Evolutionary conservation across 768 basidiomycete species (phyloP).

Genomic region (Leucosporidium yakuticum): DNA sequence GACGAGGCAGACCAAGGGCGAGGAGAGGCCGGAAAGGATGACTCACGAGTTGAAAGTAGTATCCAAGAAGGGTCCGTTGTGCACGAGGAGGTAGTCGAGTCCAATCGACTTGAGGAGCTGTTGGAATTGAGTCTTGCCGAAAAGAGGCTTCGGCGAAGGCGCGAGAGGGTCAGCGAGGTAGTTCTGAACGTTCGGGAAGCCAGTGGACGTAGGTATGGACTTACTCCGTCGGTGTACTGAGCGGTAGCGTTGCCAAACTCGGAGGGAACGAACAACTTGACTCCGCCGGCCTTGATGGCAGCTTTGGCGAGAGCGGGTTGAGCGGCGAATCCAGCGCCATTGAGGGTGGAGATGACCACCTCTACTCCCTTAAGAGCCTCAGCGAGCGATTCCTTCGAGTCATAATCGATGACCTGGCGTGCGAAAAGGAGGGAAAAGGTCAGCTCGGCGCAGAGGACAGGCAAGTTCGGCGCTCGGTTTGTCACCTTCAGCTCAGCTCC

Average conservation of each 20-base stretch:
- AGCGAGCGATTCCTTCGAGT: not conserved
- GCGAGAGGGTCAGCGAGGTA: too few relatives aligned
- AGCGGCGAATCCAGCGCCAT: not conserved
- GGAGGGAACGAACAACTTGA: constrained; percentile 42
- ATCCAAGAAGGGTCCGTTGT: constrained; percentile 7
- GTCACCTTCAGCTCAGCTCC: not conserved
- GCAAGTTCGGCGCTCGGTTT: too few relatives aligned
- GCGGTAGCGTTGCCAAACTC: constrained; percentile 39
- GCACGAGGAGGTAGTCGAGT: not conserved
- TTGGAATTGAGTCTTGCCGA: constrained; percentile 9
- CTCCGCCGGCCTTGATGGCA: constrained; percentile 37
- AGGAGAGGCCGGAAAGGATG: not conserved
- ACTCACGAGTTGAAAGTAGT: not conserved
- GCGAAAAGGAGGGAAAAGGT: too few relatives aligned
- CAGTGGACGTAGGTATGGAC: too few relatives aligned
- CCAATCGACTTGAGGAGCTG: constrained; percentile 3
- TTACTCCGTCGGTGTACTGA: too few relatives aligned
- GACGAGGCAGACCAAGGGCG: not conserved
- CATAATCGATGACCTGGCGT: constrained; percentile 17
- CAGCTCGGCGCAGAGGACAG: too few relatives aligned
- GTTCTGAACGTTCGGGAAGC: too few relatives aligned
- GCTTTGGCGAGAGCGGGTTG: constrained; percentile 35
- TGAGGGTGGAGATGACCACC: constrained; percentile 17
- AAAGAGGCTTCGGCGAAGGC: not conserved
- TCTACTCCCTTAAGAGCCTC: constrained; percentile 11